Base-by-base conservation (phyloP, 345 rosid species). In the Linum trigynum region DNA sequence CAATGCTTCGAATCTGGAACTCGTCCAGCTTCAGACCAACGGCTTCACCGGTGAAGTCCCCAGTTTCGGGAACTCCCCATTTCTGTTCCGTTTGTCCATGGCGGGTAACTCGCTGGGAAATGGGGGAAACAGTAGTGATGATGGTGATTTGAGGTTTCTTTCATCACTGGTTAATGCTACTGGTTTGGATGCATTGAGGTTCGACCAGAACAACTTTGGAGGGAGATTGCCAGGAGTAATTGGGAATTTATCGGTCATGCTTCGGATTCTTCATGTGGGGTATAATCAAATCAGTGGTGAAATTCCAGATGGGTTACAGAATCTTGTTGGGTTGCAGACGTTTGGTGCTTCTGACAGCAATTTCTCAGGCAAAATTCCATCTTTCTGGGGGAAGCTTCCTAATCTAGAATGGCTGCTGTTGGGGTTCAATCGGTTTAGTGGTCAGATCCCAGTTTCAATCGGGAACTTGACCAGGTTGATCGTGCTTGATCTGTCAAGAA, bases 191-290 rank as follows among this genome's bases (percentile, higher is more conserved):
- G 0, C 0, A 0, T 2, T 72, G 48, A 1, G 2, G 10, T 51
- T 73, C 23, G 1, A 5, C 4, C 41, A 4, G 4, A 73, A 73
- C 41, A 32, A 59, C 9, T 60, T 73, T 23, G 37, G 42, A 10
- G 76, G 76, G 32, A 41, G n/a, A 15, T 17, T 73, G 17, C 76
- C 76, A 23, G 61, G 41, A 36, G 23, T 16, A 5, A 23, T 73
- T 10, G 1, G 63, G 62, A 74, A 74, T 62, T 50, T 74, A 50
- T 68, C 77, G 43, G 42, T 65, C 0, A 8, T 35, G 9, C 56
- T 74, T 14, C 6, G 14, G 6, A 0, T 0, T 1, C 9, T 74
- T 2, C 4, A 0, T 0, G 10, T 74, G 0, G 66, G 38, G 36
- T 1, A 9, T 4, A 67, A 67, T n/a, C 70, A 61, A 9, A 59